Conservation (phyloP, 768 basidiomycete genomes). For the Phlegmacium glaucopus region DNA sequence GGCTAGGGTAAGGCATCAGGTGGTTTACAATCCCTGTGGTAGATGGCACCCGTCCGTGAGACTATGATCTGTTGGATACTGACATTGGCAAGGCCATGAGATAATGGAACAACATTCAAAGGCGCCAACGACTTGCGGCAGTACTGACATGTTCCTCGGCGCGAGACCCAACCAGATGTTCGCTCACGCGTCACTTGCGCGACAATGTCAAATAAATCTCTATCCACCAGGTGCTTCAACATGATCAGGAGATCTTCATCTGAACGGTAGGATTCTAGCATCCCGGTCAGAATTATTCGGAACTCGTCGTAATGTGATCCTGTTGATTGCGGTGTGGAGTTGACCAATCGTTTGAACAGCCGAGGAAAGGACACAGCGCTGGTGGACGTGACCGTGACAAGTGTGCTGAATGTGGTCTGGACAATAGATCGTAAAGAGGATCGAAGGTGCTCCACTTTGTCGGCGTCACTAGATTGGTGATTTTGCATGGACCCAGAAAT, state of each 20-base stretch:
- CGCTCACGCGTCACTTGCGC: slow-evolving; percentile 57
- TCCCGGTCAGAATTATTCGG: slow-evolving; percentile 85
- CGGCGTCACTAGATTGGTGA: slow-evolving; percentile 2
- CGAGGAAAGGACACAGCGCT: slow-evolving; percentile 85
- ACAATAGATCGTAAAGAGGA: slow-evolving; percentile 67
- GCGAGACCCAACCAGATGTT: slow-evolving; percentile 57
- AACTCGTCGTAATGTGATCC: slow-evolving; percentile 87
- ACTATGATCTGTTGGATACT: slow-evolving; percentile 11
- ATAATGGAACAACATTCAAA: slow-evolving; percentile 25
- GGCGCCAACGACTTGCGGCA: slow-evolving; percentile 47
- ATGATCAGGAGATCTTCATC: slow-evolving; percentile 89
- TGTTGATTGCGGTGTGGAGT: slow-evolving; percentile 57
- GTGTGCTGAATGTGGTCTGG: slow-evolving; percentile 77
- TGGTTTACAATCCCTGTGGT: slow-evolving; percentile 45
- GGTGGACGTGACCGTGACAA: slow-evolving; percentile 82
- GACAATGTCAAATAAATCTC: slow-evolving; percentile 77
- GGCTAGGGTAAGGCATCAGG: not conserved
- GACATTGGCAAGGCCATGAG: slow-evolving; percentile 25
- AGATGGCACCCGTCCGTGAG: slow-evolving; percentile 51
- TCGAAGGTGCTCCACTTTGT: slow-evolving; percentile 30
- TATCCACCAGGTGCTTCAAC: slow-evolving; percentile 74
- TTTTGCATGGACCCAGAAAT: slow-evolving; percentile 24
- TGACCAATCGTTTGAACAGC: slow-evolving; percentile 88
- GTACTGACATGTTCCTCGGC: slow-evolving; percentile 42
- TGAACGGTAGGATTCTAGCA: slow-evolving; percentile 91